Base-by-base conservation (phyloP, 1,139 yeast species). In the Debaryomyces robertsiae region DNA sequence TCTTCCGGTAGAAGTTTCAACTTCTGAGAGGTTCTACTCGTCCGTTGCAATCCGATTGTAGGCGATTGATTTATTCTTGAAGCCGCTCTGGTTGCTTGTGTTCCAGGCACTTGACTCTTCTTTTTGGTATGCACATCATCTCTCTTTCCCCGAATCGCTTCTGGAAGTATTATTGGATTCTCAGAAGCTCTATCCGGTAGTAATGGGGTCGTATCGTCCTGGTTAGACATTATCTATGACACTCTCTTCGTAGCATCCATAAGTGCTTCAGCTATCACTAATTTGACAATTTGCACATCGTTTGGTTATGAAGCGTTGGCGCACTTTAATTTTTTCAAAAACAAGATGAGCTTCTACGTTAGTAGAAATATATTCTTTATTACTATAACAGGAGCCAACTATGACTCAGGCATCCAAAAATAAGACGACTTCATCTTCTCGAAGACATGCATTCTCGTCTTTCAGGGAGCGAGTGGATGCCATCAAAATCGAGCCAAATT, bases 1-100 rank as follows among this genome's bases (percentile, higher is more conserved):
- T 86, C 91, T 45, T 89, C 96, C 0, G 98, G 98, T 36, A 91
- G 68, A 22, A 91, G 68, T 58, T 90, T 89, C 47, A 91, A 74
- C 62, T 88, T 91, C 59, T 88, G 96, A 0, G 94, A 81, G 0
- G 95, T 87, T 57, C 93, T 79, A 32, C 96, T 85, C 1, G 95
- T 84, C 57, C 98, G 73, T 57, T 90, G 96, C 4, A 95, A 86
- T 1, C 95, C 96, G 13, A 79, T 68, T 46, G 81, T 75, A 36
- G 67, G 65, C 30, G 70, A 61, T 40, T 65, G 70, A 15, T 67
- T 54, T 33, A 65, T 56, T 43, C 56, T 61, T 17, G 63, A 57
- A 15, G 49, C 48, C 9, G 57, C 50, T 40, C 54, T 51, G 40
- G 54, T 55, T 19, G 58, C 57, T 41, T 53, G 55, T 16, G 44